These are phyloP conservation scores for Gelatoporia subvermispora DNA, from an alignment of 768 basidiomycete genomes.

Conservation along the genomic window DNA sequence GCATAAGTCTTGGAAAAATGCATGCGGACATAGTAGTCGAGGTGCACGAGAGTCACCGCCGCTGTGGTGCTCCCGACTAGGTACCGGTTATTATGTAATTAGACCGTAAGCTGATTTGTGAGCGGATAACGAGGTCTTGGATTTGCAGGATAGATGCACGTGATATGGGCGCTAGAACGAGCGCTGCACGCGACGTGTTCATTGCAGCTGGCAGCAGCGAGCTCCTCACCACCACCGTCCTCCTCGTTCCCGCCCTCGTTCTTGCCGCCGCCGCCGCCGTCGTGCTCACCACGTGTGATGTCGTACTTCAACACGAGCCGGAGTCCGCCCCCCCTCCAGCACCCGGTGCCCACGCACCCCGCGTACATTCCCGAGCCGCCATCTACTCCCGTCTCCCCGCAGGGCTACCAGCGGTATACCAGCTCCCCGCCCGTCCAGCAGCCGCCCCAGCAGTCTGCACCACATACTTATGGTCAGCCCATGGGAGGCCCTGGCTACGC, in stretches of 20 bases:
- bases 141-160: too few relatives aligned
- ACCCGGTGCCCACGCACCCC: slow-evolving; percentile 86
- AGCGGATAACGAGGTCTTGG: too few relatives aligned
- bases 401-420: slow-evolving; percentile 69
- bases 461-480: slow-evolving; percentile 8
- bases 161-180: too few relatives aligned
- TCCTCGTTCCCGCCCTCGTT: background rate
- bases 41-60: too few relatives aligned
- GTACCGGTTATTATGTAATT: too few relatives aligned
- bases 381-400: slow-evolving; percentile 67
- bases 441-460: slow-evolving; percentile 21
- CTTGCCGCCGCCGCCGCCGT: background rate
- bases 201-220: too few relatives aligned
- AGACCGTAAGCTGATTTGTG: too few relatives aligned
- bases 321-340: slow-evolving; percentile 78
- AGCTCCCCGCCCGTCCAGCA: slow-evolving; percentile 47
- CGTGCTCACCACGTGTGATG: slow-evolving; percentile 8
- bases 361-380: slow-evolving; percentile 82
- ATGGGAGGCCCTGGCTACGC: slow-evolving; percentile 9
- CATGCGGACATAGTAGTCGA: slow-evolving; percentile 34
- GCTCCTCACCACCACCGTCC: too few relatives aligned
- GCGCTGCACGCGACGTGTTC: too few relatives aligned
- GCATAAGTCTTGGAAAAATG: slow-evolving; percentile 72
- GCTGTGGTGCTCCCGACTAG: too few relatives aligned
- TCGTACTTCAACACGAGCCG: slow-evolving; percentile 35